These are phyloP conservation scores for Eucalyptus marginata DNA, from an alignment of 345 rosid genomes.

Conservation along the genomic window DNA sequence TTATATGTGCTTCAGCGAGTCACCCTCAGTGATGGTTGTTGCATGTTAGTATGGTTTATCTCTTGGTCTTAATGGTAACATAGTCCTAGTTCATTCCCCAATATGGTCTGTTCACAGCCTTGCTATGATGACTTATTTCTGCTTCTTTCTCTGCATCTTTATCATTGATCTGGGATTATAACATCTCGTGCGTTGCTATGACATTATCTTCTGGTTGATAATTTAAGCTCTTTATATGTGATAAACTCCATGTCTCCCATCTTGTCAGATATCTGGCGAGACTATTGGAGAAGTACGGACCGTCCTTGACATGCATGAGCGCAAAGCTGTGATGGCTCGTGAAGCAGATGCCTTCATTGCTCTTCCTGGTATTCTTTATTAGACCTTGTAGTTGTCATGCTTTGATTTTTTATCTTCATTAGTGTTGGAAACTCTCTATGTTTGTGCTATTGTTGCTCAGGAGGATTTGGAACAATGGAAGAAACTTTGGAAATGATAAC, in stretches of 20 bases:
- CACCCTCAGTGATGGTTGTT: not conserved
- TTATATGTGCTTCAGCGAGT: not conserved
- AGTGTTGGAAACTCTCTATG: not conserved
- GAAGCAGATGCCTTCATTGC: slow-evolving; percentile 96
- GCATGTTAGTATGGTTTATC: not conserved
- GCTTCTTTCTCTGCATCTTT: not conserved
- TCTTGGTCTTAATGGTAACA: not conserved
- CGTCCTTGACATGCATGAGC: slow-evolving; percentile 90
- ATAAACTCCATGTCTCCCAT: not conserved
- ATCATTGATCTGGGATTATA: not conserved
- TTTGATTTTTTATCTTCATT: not conserved
- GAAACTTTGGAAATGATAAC: slow-evolving; percentile 94
- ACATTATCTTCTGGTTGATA: not conserved
- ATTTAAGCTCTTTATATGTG: not conserved
- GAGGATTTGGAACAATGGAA: slow-evolving; percentile 99
- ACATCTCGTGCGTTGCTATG: not conserved
- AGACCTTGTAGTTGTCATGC: not conserved
- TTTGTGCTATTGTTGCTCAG: slow-evolving; percentile 9
- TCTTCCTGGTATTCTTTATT: slow-evolving; percentile 63
- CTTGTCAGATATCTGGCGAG: slow-evolving; percentile 75
- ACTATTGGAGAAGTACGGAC: slow-evolving; percentile 76
- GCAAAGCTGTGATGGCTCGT: slow-evolving; percentile 95
- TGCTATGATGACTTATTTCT: not conserved
- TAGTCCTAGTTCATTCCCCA: not conserved
- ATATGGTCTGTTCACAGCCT: not conserved